Evolutionary conservation across 306 rosid genomes (phyloP), one percentile per base, ranked within the genome.

Genomic region (Corylus americana): DNA sequence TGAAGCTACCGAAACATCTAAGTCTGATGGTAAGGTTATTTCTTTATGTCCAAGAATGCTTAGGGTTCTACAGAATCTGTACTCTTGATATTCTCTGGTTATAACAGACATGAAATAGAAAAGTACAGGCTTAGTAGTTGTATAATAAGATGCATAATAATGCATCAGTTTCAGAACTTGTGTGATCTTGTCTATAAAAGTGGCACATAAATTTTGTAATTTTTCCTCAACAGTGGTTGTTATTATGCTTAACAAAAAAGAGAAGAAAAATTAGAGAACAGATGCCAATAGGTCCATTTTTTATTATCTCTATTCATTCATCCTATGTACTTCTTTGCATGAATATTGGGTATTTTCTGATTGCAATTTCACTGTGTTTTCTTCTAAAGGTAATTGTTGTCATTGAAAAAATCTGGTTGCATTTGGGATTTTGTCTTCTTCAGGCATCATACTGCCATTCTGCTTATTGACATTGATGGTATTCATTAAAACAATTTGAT

Each of bases 11-110:
- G 85, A 82, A 79, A 69, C 83, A 73, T 74, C 84, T 54, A 87
- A 87, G 44, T 86, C 94, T 58, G 85, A 86, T 44, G 97, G 99
- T 96, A 74, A 74, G 89, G 55, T 81, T 48, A 76, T 62, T 73
- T 68, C 27, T 45, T 72, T 70, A 3, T 18, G 54, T 51, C 50
- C 31, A 67, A 9, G 16, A 37, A 67, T 37, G 27, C 13, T 67
- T 67, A 39, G 72, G 18, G 37, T 66, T 70, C 67, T 47, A 20
- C 22, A 50, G 55, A 62, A 63, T 78, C 61, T 70, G 39, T 69
- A 68, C 37, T 57, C 73, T 62, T 80, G 37, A 47, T 54, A 74
- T 59, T 35, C 35, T 10, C 50, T 37, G 12, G 50, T 18, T 37
- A n/a, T 67, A 11, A 51, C 22, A 64, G 70, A 64, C 47, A 35